Conservation (phyloP, 805 yeast species). For the Saccharomycopsis fibuligera region DNA sequence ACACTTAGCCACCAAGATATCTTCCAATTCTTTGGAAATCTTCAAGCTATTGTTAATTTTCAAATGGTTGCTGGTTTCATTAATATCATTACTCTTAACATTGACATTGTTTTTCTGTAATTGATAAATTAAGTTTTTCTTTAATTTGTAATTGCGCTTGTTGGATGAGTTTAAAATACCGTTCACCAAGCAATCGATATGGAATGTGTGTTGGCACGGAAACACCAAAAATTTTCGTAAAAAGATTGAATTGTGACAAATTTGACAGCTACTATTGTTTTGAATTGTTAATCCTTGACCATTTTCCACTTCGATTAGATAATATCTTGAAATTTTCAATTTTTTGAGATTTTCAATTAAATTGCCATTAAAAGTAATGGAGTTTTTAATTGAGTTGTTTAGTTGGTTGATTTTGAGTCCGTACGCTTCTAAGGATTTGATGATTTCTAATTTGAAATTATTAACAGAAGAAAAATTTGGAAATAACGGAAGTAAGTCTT, state of each 20-base stretch:
- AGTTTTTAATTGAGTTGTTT: slow-evolving; percentile 68
- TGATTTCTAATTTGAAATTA: slow-evolving; percentile 76
- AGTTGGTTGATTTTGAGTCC: slow-evolving; percentile 59
- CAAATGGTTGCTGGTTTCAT: slow-evolving; percentile 23
- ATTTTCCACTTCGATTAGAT: slow-evolving; percentile 15
- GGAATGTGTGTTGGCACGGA: slow-evolving; percentile 89
- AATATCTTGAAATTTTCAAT: slow-evolving; percentile 28
- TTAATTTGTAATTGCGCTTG: slow-evolving; percentile 55
- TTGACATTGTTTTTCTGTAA: slow-evolving; percentile 28
- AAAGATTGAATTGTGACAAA: slow-evolving; percentile 65
- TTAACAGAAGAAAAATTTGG: slow-evolving; percentile 82
- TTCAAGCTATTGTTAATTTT: slow-evolving; percentile 27
- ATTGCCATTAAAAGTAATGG: slow-evolving; percentile 53
- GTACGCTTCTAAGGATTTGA: slow-evolving; percentile 68
- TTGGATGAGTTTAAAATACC: slow-evolving; percentile 56
- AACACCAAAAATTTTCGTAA: slow-evolving; percentile 70
- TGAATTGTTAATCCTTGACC: neutral
- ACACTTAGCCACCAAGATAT: slow-evolving; percentile 57
- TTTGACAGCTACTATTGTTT: slow-evolving; percentile 40
- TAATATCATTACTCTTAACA: neutral
- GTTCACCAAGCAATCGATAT: slow-evolving; percentile 77
- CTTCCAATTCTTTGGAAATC: slow-evolving; percentile 45
- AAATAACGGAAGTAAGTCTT: slow-evolving; percentile 76
- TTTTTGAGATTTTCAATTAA: slow-evolving; percentile 54
- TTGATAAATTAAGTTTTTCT: slow-evolving; percentile 46